phyloP scores from a whole-genome alignment of 768 basidiomycete species.

The Neoboletus subvelutipes region DNA sequence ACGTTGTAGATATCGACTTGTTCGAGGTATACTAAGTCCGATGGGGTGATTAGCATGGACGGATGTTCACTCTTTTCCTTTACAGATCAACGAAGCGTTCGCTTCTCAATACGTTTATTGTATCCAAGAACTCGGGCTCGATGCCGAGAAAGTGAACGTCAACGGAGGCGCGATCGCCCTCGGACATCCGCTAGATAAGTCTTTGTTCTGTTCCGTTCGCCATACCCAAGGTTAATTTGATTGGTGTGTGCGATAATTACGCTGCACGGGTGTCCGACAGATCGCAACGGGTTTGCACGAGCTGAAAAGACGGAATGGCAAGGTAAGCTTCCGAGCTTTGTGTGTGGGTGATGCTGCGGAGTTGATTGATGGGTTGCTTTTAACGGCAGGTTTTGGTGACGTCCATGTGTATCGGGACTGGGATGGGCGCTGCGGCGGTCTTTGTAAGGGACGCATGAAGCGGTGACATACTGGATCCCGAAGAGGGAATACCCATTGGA shows the following conservation, averaged over 20 bases:
- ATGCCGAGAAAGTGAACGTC: conserved; percentile 73
- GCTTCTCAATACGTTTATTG: conserved; percentile 81
- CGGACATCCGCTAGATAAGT: conserved; percentile 80
- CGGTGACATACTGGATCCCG: neutral
- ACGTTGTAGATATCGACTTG: conserved; percentile 68
- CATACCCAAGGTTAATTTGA: conserved; percentile 18
- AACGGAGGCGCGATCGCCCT: conserved; percentile 91
- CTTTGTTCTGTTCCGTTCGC: neutral
- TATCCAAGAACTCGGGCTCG: conserved; percentile 61
- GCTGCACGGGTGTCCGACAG: conserved; percentile 83
- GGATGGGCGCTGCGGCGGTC: conserved; percentile 88
- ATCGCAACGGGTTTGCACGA: conserved; percentile 81
- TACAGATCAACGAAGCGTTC: conserved; percentile 88
- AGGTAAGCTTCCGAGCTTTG: conserved; percentile 43
- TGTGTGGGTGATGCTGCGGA: neutral
- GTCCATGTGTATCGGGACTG: conserved; percentile 85
- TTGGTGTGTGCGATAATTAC: conserved; percentile 35
- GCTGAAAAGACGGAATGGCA: conserved; percentile 64
- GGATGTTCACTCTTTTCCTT: neutral
- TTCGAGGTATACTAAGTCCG: conserved; percentile 55
- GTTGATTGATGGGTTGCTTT: neutral
- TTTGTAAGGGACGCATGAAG: conserved; percentile 54
- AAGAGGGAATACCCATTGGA: neutral
- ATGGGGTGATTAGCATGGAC: neutral
- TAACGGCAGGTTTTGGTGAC: conserved; percentile 68